Evolutionary conservation across 2,329 filamentous ascomycete genomes (phyloP), one percentile per base, ranked within the genome.

Genomic region (Didymella lethalis): DNA sequence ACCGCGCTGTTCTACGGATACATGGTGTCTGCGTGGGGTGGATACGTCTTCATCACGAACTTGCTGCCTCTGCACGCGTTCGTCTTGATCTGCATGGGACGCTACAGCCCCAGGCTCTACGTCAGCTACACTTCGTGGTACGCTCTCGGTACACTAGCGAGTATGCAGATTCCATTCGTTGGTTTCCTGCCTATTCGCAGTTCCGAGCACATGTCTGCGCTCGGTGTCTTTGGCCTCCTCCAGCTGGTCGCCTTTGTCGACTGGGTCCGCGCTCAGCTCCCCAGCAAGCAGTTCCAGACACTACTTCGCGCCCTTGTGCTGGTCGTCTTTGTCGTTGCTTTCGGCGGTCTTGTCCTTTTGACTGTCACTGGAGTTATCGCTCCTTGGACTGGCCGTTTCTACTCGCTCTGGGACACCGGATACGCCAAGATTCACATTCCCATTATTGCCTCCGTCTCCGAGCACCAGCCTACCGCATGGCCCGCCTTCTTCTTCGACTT

Each of bases 21-120:
- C 87, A 99, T 99, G 95, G 95, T 99, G 65, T 95, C 94, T 48
- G 96, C 96, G 18, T 99, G 95, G 95, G 95, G 95, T 85, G 95
- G 95, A 75, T 99, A 99, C 79, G 95, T 97, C 73, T 99, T 99
- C 86, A 99, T 99, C 75, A 99, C 96, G 62, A 97, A 96, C 78
- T 82, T 99, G 80, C 88, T 99, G 59, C 95, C 95, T 36, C 86
- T 99, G 67, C 95, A 99, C 79, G 89, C 92, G 7, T 93, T 99
- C 70, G 92, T 97, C 46, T 85, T 99, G 67, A 90, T 99, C 73
- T 92, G 90, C 81, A 99, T 99, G 94, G 96, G 96, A 50, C 85
- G 95, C 60, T 99, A 96, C 80, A 98, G 93, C 83, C 90, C 91
- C 59, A 88, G 95, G 60, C 83, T 99, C 20, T 99, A 99, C 72